These are phyloP conservation scores for Auriscalpium microsporum DNA, from an alignment of 768 basidiomycete species.

Conservation along the genomic window DNA sequence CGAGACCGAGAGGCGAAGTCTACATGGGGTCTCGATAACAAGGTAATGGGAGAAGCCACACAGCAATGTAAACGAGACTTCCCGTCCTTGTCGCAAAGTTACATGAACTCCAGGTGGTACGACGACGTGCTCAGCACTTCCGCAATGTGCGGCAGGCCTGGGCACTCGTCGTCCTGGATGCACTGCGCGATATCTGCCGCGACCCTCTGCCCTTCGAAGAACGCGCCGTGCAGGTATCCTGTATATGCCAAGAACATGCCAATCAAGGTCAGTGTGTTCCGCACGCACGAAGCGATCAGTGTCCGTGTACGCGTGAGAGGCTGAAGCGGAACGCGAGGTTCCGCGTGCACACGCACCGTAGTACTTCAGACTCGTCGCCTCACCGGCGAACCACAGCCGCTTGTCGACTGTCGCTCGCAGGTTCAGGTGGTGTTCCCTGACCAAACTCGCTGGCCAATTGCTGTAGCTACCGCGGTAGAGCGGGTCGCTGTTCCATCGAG, in stretches of 20 bases:
- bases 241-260: neutral
- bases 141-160: constrained; percentile 13
- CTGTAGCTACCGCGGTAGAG: constrained; percentile 54
- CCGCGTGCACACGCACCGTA: constrained; percentile 35
- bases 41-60: no score
- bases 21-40: no score
- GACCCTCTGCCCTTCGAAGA: constrained; percentile 24
- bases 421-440: constrained; percentile 45
- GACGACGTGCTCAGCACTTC: constrained; percentile 18
- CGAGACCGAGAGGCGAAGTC: no score
- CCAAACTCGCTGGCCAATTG: constrained; percentile 61
- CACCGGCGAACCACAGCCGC: constrained; percentile 55
- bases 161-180: constrained; percentile 14
- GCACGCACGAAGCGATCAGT: neutral
- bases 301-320: no score
- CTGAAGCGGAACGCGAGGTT: neutral
- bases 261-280: neutral
- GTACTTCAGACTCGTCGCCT: constrained; percentile 49
- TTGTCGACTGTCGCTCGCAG: constrained; percentile 42
- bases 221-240: constrained; percentile 28
- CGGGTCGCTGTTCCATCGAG: constrained; percentile 45
- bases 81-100: neutral
- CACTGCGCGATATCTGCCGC: constrained; percentile 21
- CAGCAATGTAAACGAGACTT: no score
- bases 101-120: constrained; percentile 13